A percentile compares a stretch with the other conserved stretches of the same genome.
Evolutionary conservation across 2,329 filamentous ascomycete genomes (phyloP).

Genomic region (Pseudogymnoascus sp.): DNA sequence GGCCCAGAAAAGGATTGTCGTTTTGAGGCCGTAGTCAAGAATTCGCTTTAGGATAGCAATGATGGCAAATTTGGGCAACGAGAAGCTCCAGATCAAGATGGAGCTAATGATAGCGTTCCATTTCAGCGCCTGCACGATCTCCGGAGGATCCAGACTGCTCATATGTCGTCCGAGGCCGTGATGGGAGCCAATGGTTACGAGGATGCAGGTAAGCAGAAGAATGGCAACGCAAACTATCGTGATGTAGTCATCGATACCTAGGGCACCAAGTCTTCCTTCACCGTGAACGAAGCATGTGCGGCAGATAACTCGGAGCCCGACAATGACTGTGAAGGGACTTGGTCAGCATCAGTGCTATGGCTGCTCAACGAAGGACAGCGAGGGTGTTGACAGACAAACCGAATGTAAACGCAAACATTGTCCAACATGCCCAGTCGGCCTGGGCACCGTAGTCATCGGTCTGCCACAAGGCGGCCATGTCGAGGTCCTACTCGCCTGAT

Average conservation of each 20-base stretch:
- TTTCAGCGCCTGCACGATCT: conserved; percentile 22
- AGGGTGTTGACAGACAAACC: conserved; percentile 5
- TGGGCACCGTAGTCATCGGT: conserved; percentile 1
- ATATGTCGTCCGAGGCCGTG: conserved; percentile 27
- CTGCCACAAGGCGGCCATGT: conserved; percentile 1
- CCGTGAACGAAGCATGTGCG: not conserved
- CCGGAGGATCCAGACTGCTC: conserved; percentile 15
- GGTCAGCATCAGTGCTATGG: conserved; percentile 4
- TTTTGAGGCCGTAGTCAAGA: conserved; percentile 27
- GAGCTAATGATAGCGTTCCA: conserved; percentile 29
- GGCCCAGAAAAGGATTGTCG: conserved; percentile 26
- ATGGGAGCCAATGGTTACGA: conserved; percentile 24
- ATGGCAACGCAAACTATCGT: conserved; percentile 26
- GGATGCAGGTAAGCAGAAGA: conserved; percentile 26
- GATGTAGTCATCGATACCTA: conserved; percentile 28
- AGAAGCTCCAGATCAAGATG: conserved; percentile 30
- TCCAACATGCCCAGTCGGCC: conserved; percentile 10
- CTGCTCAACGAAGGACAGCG: not conserved
- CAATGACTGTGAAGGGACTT: conserved; percentile 10
- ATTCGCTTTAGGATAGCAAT: conserved; percentile 29
- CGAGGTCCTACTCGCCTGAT: not conserved
- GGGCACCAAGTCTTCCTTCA: not conserved
- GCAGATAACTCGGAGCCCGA: conserved; percentile 9
- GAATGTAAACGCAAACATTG: conserved; percentile 9
- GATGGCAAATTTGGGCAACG: conserved; percentile 30